These are phyloP conservation scores for Saccharum officinarum DNA, from an alignment of 176 grass and related monocot genomes.

Conservation along the genomic window DNA sequence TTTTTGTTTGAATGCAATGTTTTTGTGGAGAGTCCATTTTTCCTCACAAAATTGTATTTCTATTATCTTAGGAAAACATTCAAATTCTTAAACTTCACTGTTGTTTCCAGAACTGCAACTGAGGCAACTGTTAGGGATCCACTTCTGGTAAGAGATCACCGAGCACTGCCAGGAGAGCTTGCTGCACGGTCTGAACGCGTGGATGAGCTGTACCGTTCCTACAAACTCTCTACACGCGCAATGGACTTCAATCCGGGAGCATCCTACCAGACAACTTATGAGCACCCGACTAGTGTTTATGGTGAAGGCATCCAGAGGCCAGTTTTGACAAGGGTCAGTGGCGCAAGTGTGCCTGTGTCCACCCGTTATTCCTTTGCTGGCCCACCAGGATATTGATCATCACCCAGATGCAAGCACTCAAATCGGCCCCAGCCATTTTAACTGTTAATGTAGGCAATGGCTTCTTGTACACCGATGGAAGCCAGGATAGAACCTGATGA, in stretches of 20 bases:
- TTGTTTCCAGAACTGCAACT: conserved; percentile 42
- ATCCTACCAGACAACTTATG: conserved; percentile 15
- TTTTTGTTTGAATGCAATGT: conserved; percentile 15
- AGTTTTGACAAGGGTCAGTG: conserved; percentile 13
- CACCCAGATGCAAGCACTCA: not conserved
- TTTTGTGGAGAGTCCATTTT: not conserved
- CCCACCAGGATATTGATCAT: conserved; percentile 41
- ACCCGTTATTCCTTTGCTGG: conserved; percentile 52
- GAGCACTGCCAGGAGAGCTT: conserved; percentile 21
- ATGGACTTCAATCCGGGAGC: conserved; percentile 19
- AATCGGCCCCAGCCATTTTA: not conserved
- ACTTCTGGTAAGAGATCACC: conserved; percentile 41
- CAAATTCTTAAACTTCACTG: conserved; percentile 23
- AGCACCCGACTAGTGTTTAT: conserved; percentile 25
- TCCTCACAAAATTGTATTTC: not conserved
- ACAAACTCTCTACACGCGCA: conserved; percentile 30
- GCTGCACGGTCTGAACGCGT: conserved; percentile 16
- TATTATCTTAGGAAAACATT: not conserved
- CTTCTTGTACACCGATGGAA: not conserved
- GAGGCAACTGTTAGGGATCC: conserved; percentile 24
- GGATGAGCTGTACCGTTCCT: conserved; percentile 53
- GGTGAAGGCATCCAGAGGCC: conserved; percentile 33
- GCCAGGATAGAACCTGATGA: not conserved
- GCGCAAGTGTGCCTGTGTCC: conserved; percentile 43
- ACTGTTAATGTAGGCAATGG: not conserved